Evolutionary conservation across 2,329 filamentous ascomycete genomes (phyloP), one percentile per base, ranked within the genome.

Genomic region (Incumbomyces lentus): DNA sequence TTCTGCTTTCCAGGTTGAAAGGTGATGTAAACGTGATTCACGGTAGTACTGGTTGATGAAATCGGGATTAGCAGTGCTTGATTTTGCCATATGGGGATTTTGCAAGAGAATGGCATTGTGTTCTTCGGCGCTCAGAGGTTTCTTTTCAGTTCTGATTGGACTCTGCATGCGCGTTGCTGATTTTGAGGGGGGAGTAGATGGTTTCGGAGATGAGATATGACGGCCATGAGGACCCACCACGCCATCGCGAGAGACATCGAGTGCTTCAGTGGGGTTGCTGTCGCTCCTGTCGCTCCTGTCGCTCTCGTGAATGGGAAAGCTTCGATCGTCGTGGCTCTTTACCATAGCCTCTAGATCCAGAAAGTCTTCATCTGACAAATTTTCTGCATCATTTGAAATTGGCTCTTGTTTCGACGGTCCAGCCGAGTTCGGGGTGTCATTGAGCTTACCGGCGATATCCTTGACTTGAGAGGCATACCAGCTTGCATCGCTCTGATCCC

Each of bases 1-100:
- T 49, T 94, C 86, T 1, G 90, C 85, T 69, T 96, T 98, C 93
- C 92, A 96, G 1, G 86, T 87, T 0, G 90, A 95, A 0, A 98
- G 70, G 61, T 98, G 92, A 64, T 98, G 93, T 16, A 98, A 72
- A 18, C 92, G 82, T 51, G 90, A 96, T 65, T 96, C 89, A 3
- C 87, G 84, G 60, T 96, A 98, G 60, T 86, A 98, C 51, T 96
- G 89, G 53, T 90, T 84, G 1, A 98, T 71, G 51, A 98, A 98
- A 31, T 92, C 82, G 0, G 93, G 92, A 55, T 98, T 93, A 7
- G 88, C 85, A 1, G 88, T 88, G 1, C 89, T 94, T 0, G 88
- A 88, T 59, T 93, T 92, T 49, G 86, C 79, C 56, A 95, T 79
- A 30, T 81, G 81, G 2, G 92, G 88, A 58, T 96, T 88, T 2